A percentile compares a stretch with the other conserved stretches of the same genome.
phyloP scores from a whole-genome alignment of 495 filamentous ascomycete species.

The Aspergillus asperescens region DNA sequence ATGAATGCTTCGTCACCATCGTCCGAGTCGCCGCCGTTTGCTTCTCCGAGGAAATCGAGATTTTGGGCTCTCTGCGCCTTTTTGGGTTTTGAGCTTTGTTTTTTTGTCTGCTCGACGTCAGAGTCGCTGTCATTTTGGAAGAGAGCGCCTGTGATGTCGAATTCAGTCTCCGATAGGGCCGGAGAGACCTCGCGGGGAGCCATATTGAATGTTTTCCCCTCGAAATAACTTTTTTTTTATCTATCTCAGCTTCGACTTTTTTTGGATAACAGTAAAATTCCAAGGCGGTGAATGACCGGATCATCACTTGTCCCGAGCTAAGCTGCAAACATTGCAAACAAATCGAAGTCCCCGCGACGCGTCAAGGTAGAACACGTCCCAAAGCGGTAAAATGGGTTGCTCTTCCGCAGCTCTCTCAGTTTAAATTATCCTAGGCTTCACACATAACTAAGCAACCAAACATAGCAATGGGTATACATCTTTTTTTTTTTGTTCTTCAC shows the following conservation, averaged over 20 bases:
- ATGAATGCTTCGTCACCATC: conserved; percentile 85
- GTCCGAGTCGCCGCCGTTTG: conserved; percentile 48
- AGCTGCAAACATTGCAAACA: conserved; percentile 34
- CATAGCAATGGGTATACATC: conserved; percentile 28
- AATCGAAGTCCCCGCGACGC: conserved; percentile 33
- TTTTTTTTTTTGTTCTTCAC: not conserved
- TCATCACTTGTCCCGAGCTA: conserved; percentile 22
- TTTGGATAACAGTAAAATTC: conserved; percentile 17
- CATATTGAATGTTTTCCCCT: conserved; percentile 34
- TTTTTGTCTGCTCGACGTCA: conserved; percentile 31
- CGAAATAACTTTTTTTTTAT: not conserved
- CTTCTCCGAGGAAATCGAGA: conserved; percentile 42
- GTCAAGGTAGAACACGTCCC: conserved; percentile 37
- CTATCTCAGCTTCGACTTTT: conserved; percentile 11
- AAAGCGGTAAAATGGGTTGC: conserved; percentile 39
- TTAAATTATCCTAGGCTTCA: not conserved
- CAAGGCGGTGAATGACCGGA: conserved; percentile 34
- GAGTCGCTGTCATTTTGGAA: conserved; percentile 57
- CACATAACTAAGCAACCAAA: not conserved
- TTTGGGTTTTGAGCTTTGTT: conserved; percentile 20
- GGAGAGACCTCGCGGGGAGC: conserved; percentile 68
- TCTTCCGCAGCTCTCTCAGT: not conserved
- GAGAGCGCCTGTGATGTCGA: conserved; percentile 81
- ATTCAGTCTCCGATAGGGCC: conserved; percentile 78
- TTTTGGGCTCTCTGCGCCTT: conserved; percentile 28